Base-by-base conservation (phyloP, 148 eudicot species). In the Fallopia convolvulus region DNA sequence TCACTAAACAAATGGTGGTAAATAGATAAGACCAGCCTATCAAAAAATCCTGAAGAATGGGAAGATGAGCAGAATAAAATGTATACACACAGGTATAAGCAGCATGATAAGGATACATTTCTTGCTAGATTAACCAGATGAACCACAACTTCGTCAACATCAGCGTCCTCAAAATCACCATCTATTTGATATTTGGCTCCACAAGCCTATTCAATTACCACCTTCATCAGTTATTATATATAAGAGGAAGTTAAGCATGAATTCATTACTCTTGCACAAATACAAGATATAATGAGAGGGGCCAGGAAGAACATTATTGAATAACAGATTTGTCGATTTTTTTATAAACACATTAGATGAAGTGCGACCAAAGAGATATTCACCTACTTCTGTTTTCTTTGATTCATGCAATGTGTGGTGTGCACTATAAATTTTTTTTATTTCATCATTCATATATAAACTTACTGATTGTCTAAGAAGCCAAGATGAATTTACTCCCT, bases 91-190 rank as follows among this genome's bases (percentile, higher is more conserved):
- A 56, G 65, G 13, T 58, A 26, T 50, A 33, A 75, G 56, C 41
- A 76, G 44, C 9, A 46, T 26, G 70, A 80, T 32, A 48, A 73
- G 87, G 84, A 87, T 94, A 92, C 99, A 82, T 83, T 88, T 76
- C 83, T 82, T 44, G 99, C 99, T 76, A 92, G 85, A 83, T 84
- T 84, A 70, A 94, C 99, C 82, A 94, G 89, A 83, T 85, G 87
- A 81, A 92, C 88, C 74, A 94, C 99, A 48, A 94, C 97, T 79
- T 87, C 94, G 81, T 94, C 99, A 75, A 92, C 99, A 82, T 86
- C 92, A 65, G 85, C 88, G 85, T 94, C 94, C 63, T 94, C 97
- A 49, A 92, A 79, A 80, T 94, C 94, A 76, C 86, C 90, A 72
- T 75, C 83, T 60, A 87, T 82, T 66, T 81, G 75, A 82, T 92